These are phyloP conservation scores for Penicillium sp. DNA, from an alignment of 2,329 filamentous ascomycete genomes.

Conservation along the genomic window DNA sequence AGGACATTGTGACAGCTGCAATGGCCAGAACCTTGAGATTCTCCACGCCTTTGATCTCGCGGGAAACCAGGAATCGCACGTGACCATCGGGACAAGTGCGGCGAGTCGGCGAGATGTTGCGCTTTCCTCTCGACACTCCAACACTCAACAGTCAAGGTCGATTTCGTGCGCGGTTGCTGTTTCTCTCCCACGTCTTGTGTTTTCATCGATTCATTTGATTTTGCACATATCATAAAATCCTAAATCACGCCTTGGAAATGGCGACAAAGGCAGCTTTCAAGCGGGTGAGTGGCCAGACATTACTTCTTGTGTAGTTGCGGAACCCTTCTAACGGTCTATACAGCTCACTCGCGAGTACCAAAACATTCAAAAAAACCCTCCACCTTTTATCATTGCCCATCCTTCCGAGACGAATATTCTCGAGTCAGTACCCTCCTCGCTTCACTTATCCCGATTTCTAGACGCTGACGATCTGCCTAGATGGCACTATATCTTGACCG, in stretches of 20 bases:
- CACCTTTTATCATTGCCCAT: constrained; percentile 85
- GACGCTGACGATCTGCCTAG: constrained; percentile 44
- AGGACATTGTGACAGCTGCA: constrained; percentile 47
- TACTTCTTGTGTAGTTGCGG: not conserved
- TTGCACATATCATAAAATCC: not conserved
- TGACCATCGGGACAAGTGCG: constrained; percentile 8
- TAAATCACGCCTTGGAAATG: constrained; percentile 48
- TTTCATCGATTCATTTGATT: not conserved
- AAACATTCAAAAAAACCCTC: constrained; percentile 71
- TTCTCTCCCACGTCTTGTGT: not conserved
- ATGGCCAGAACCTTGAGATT: constrained; percentile 28
- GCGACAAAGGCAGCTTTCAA: constrained; percentile 73
- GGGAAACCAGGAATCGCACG: constrained; percentile 24
- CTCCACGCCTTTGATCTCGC: constrained; percentile 18
- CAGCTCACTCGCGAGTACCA: constrained; percentile 66
- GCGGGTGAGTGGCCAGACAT: constrained; percentile 54
- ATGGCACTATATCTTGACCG: constrained; percentile 96
- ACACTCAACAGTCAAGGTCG: not conserved
- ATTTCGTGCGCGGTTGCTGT: not conserved
- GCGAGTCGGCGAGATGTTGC: constrained; percentile 2
- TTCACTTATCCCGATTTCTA: not conserved
- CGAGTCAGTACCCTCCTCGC: constrained; percentile 60
- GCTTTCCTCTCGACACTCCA: not conserved
- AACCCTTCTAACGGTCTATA: constrained; percentile 14
- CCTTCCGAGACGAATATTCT: constrained; percentile 90